Conservation (phyloP, 352 stramenopile species). For the Phytophthora ohioensis region DNA sequence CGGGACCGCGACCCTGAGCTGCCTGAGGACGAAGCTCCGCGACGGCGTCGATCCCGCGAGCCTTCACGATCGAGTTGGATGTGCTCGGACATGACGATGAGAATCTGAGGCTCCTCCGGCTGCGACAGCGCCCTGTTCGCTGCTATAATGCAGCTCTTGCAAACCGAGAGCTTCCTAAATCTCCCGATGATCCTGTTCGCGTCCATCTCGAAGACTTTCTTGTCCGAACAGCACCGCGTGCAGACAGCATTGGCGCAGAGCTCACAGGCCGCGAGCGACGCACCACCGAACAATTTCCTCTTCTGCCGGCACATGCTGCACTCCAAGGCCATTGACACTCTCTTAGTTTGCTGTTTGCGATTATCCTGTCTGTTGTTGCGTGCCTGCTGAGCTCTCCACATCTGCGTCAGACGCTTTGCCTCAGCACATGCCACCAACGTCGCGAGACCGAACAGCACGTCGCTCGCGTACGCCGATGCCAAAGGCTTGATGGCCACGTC, state of each 20-base stretch:
- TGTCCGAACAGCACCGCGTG: slow-evolving; percentile 39
- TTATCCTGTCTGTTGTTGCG: slow-evolving; percentile 24
- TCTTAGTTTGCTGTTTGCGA: slow-evolving; percentile 22
- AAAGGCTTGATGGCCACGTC: slow-evolving; percentile 30
- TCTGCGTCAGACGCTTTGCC: slow-evolving; percentile 55
- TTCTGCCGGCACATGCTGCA: slow-evolving; percentile 51
- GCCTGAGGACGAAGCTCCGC: slow-evolving; percentile 12
- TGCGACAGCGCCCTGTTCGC: slow-evolving; percentile 31
- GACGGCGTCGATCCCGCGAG: slow-evolving; percentile 16
- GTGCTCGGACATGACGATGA: slow-evolving; percentile 35
- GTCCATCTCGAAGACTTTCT: slow-evolving; percentile 45
- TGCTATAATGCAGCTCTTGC: slow-evolving; percentile 36
- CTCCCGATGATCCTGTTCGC: slow-evolving; percentile 25
- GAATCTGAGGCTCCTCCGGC: slow-evolving; percentile 16
- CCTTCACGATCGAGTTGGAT: slow-evolving; percentile 20
- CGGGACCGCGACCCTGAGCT: slow-evolving; percentile 26
- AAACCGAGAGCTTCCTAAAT: slow-evolving; percentile 30
- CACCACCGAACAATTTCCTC: slow-evolving; percentile 42
- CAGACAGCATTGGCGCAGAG: slow-evolving; percentile 44
- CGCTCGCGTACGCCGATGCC: slow-evolving; percentile 32
- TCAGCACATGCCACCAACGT: slow-evolving; percentile 54
- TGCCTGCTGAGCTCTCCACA: slow-evolving; percentile 33
- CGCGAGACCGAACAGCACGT: slow-evolving; percentile 48
- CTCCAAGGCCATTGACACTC: slow-evolving; percentile 26
- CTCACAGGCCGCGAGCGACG: slow-evolving; percentile 38